phyloP scores from a whole-genome alignment of 2,329 filamentous ascomycete genomes.

The Nemania abortiva region DNA sequence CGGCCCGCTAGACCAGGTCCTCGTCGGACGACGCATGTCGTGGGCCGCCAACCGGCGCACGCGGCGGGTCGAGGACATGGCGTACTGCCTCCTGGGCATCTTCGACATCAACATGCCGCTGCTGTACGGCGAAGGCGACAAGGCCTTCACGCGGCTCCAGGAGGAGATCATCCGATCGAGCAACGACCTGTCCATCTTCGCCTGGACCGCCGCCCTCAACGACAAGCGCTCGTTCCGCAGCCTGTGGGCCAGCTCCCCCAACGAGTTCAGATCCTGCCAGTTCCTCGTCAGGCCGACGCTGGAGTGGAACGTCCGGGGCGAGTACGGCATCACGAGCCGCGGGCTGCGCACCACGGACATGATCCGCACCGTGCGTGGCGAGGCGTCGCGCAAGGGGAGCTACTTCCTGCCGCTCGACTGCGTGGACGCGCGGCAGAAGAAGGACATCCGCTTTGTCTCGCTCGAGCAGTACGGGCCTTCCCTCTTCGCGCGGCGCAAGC shows the following conservation, averaged over 20 bases:
- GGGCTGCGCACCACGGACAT: conserved; percentile 44
- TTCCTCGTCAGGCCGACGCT: conserved; percentile 42
- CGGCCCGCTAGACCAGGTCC: conserved; percentile 35
- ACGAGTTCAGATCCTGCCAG: conserved; percentile 43
- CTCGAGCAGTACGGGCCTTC: conserved; percentile 45
- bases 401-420: conserved; percentile 45
- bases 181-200: conserved; percentile 45
- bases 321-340: conserved; percentile 44
- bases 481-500: conserved; percentile 43
- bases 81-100: conserved; percentile 49
- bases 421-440: conserved; percentile 43
- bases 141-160: conserved; percentile 28
- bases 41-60: conserved; percentile 45
- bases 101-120: conserved; percentile 49
- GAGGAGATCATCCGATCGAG: conserved; percentile 32
- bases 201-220: conserved; percentile 39
- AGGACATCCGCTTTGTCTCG: conserved; percentile 41
- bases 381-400: conserved; percentile 35
- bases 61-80: conserved; percentile 46
- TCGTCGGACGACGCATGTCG: conserved; percentile 45
- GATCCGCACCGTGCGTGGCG: conserved; percentile 41
- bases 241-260: conserved; percentile 42
- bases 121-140: conserved; percentile 49
- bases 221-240: conserved; percentile 41
- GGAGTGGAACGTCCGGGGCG: conserved; percentile 44